A percentile compares a stretch with the other conserved stretches of the same genome.
Conservation (phyloP, 257 asterid genomes). For the Penstemon eatonii region DNA sequence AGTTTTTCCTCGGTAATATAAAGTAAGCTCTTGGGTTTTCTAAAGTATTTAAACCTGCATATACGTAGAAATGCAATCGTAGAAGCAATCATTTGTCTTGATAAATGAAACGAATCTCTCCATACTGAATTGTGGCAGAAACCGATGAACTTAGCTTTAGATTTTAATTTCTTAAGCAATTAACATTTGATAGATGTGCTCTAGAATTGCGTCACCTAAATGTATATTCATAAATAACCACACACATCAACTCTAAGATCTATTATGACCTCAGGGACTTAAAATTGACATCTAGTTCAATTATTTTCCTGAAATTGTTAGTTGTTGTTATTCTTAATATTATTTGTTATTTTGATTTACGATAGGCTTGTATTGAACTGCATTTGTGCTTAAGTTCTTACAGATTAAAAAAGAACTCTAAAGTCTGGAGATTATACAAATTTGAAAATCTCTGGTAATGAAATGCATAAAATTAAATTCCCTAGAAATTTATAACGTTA, state of each 20-base stretch:
- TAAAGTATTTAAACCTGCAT: background rate
- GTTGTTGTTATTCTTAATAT: slow-evolving; percentile 13
- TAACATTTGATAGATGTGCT: slow-evolving; percentile 2
- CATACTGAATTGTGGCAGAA: slow-evolving; percentile 1
- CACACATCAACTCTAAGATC: background rate
- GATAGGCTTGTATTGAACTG: slow-evolving; percentile 4
- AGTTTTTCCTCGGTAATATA: background rate
- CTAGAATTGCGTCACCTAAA: background rate
- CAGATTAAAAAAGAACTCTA: background rate
- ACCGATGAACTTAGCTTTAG: slow-evolving; percentile 22
- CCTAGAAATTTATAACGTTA: slow-evolving; percentile 12
- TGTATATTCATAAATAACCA: slow-evolving; percentile 16
- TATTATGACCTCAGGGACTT: slow-evolving; percentile 14
- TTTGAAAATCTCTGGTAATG: background rate
- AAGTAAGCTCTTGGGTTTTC: background rate
- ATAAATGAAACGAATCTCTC: background rate
- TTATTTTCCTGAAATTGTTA: slow-evolving; percentile 12
- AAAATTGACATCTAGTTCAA: background rate
- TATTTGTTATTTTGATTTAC: background rate
- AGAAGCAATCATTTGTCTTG: slow-evolving; percentile 8
- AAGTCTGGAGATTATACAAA: background rate
- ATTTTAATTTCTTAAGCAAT: slow-evolving; percentile 24
- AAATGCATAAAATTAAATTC: background rate
- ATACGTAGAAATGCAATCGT: slow-evolving; percentile 2
- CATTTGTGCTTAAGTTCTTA: slow-evolving; percentile 6